Base-by-base conservation (phyloP, 2,329 filamentous ascomycete genomes). In the Gremmenia infestans region DNA sequence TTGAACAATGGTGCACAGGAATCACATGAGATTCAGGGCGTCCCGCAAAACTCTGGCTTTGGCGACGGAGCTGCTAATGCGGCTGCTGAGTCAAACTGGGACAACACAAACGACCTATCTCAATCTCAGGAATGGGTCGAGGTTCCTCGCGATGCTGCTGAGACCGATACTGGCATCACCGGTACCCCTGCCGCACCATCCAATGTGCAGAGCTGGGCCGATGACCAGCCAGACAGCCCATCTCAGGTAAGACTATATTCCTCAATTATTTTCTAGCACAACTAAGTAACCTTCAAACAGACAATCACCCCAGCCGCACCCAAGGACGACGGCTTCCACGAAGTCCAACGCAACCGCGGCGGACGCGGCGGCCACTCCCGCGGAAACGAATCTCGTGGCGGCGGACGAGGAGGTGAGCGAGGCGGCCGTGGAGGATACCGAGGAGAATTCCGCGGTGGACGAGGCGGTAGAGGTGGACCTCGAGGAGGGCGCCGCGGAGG, bases 171-270 rank as follows among this genome's bases (percentile, higher is more conserved):
- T 39, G 83, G 82, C 39, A 70, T 83, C 43, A 74, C 78, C 48
- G 82, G 83, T 25, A 83, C 82, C 6, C 74, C 83, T 23, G 72
- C 75, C 40, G 69, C 74, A 53, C 78, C 79, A 66, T 77, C 78
- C 32, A 80, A 81, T 65, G 78, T 78, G 42, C 84, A 87, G 68
- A 91, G 86, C 66, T 95, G 89, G 89, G 89, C 89, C 25, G 91
- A 96, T 66, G 89, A 94, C 58, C 82, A 88, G 64, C 82, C 87
- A 17, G 82, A 85, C 57, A 72, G 70, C 54, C 71, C 71, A 42
- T 54, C 49, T 32, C 74, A 77, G 68, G 77, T 81, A 69, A 63
- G 74, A 67, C 25, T 22, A 52, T 62, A 37, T 40, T 45, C 42
- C 6, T 47, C 32, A 3, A 7, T 28, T 4, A 45, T n/a, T 45